A percentile compares a stretch with the other conserved stretches of the same genome.
phyloP scores from a whole-genome alignment of 768 basidiomycete species.

The Boletellus ananiceps region DNA sequence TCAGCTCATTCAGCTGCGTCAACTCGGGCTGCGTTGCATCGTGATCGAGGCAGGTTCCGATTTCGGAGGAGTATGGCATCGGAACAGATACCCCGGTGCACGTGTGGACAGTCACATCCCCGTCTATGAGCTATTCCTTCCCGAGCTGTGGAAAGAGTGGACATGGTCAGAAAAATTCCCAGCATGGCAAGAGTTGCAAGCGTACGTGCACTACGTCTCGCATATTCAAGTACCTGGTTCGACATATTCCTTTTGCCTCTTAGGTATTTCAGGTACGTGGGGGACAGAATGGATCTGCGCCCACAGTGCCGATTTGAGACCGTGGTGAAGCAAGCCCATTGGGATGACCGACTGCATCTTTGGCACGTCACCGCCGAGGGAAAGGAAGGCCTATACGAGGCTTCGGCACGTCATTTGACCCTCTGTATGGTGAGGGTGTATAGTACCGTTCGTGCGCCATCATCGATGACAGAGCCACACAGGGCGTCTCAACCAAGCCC shows the following conservation, averaged over 20 bases:
- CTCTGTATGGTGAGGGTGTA: constrained; percentile 5
- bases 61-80: constrained; percentile 13
- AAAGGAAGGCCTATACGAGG: background rate
- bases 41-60: constrained; percentile 12
- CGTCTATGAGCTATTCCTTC: constrained; percentile 5
- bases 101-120: constrained; percentile 10
- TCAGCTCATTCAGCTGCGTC: constrained; percentile 6
- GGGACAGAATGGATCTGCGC: constrained; percentile 9
- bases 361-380: constrained; percentile 9
- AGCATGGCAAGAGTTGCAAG: constrained; percentile 5
- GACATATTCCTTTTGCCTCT: no score
- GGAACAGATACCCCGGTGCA: constrained; percentile 16
- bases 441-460: background rate
- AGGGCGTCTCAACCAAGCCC: constrained; percentile 8
- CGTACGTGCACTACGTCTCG: background rate
- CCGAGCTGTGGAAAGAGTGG: constrained; percentile 15
- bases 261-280: constrained; percentile 10
- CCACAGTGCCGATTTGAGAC: constrained; percentile 13
- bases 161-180: constrained; percentile 14
- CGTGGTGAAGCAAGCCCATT: constrained; percentile 8
- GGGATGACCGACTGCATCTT: constrained; percentile 12
- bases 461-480: background rate
- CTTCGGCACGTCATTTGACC: constrained; percentile 5
- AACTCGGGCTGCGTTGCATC: constrained; percentile 10
- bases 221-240: no score